Base-by-base conservation (phyloP, 106 monocot genomes). In the Chionographis japonica region DNA sequence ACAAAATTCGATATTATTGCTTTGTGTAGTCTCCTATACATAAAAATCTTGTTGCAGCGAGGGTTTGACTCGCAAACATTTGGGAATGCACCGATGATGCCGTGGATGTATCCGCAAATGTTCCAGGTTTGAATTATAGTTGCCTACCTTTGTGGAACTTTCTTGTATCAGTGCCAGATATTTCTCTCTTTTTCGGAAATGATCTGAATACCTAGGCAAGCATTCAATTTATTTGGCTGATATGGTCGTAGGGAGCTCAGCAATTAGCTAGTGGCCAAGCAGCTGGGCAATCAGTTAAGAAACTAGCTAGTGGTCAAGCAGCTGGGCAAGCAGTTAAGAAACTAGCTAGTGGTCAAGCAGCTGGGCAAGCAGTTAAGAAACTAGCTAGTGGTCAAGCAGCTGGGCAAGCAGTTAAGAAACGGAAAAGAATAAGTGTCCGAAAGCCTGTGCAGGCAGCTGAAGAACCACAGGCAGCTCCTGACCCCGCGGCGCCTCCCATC, bases 81-180 rank as follows among this genome's bases (percentile, higher is more conserved):
- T 77, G 87, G 83, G 53, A 87, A 71, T 70, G 77, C 82, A 40
- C 49, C 76, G 7, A 61, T 77, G 76, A 77, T 87, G 73, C 83
- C 87, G 54, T 79, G 72, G 80, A 63, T 77, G 16, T 80, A 83
- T 80, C 87, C 64, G 37, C 79, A 73, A 50, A 83, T 83, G 79
- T 65, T 58, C 52, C 86, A 86, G 86, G 86, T 86, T 43, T 64
- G 55, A 12, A 8, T 54, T 49, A 4, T 41, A 2, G 11, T 17
- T 66, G 8, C 8, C 46, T 46, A 10, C 36, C 46, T 46, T 1
- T 10, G 9, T 46, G 8, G 27, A 27, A 4, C n/a, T 43, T 59
- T 15, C 0, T 74, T 74, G 17, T 75, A 60, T 8, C 4, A 20
- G 14, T 3, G 3, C 13, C 12, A 37, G 5, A 37, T 6, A 27